Evolutionary conservation across 768 basidiomycete genomes (phyloP).

Genomic region (Hypholoma fasciculare): DNA sequence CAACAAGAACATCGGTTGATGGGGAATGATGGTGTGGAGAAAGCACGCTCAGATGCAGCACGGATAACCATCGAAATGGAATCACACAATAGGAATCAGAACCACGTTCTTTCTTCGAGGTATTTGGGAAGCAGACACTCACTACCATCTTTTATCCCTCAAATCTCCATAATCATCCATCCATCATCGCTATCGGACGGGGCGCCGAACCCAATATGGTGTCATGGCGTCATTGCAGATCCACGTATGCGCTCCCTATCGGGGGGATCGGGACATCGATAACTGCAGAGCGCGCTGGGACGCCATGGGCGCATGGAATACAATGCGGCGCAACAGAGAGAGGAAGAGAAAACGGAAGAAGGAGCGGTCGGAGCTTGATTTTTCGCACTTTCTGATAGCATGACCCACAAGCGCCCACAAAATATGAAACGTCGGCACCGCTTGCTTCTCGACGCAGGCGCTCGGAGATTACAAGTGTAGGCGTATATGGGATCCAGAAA

Average conservation of each 20-base stretch:
- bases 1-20: background rate
- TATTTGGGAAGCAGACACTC: no score
- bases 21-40: background rate
- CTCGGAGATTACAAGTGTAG: background rate
- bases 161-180: no score
- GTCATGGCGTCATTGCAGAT: background rate
- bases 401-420: background rate
- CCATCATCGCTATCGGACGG: background rate
- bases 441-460: background rate
- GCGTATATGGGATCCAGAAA: background rate
- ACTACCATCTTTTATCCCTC: no score
- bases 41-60: background rate
- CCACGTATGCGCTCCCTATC: no score
- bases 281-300: no score
- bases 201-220: background rate
- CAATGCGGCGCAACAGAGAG: no score
- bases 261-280: no score
- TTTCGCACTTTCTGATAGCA: background rate
- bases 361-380: background rate
- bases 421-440: background rate
- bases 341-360: background rate
- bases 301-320: no score
- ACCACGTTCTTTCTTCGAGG: no score
- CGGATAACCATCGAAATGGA: background rate
- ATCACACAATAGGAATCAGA: background rate